Evolutionary conservation across 108 stramenopile species (phyloP).

Genomic region (Thalassiosira profunda): DNA sequence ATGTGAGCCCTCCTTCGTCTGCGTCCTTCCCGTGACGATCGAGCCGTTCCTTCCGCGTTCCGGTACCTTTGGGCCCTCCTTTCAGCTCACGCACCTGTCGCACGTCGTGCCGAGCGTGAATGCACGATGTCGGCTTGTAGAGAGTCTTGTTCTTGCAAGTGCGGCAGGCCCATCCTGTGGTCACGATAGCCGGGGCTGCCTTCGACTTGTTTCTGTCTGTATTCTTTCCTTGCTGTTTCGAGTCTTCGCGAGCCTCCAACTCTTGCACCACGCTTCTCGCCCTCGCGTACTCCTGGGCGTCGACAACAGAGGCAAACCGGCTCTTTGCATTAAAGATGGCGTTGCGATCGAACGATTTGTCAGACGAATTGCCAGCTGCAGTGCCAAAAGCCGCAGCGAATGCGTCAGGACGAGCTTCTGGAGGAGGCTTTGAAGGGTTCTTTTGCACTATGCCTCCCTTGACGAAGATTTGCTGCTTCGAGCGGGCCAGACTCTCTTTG

Average conservation of each 20-base stretch:
- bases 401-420: no score
- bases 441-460: background rate
- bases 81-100: conserved; percentile 47
- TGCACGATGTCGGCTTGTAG: conserved; percentile 46
- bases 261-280: conserved; percentile 59
- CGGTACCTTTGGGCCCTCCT: conserved; percentile 19
- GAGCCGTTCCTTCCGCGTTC: conserved; percentile 50
- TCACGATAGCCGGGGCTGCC: conserved; percentile 19
- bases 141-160: conserved; percentile 44
- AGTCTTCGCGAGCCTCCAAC: conserved; percentile 61
- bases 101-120: conserved; percentile 52
- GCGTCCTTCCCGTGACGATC: conserved; percentile 51
- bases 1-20: conserved; percentile 67
- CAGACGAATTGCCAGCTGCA: background rate
- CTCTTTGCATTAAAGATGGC: conserved; percentile 66
- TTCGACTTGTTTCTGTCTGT: conserved; percentile 3
- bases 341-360: conserved; percentile 9
- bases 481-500: conserved; percentile 4
- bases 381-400: conserved; percentile 34
- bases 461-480: background rate
- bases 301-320: conserved; percentile 66
- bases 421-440: no score
- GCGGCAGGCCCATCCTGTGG: conserved; percentile 60
- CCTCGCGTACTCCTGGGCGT: conserved; percentile 76
- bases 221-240: conserved; percentile 22